These are phyloP conservation scores for Isoetes engelmannii DNA, from an alignment of 83 land plant genomes.

Conservation along the genomic window DNA sequence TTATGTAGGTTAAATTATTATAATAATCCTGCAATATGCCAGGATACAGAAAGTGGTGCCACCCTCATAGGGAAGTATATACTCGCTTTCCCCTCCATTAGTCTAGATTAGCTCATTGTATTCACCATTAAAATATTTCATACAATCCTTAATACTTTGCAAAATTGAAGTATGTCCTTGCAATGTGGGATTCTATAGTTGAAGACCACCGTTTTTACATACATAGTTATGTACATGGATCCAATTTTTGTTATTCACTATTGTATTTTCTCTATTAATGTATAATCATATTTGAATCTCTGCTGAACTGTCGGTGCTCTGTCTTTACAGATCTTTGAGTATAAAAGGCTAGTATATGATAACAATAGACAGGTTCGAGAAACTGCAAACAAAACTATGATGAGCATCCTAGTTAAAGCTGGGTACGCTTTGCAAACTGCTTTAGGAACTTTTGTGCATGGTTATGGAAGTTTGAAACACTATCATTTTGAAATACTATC, in stretches of 20 bases:
- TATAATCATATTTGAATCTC: not conserved
- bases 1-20: too few species aligned
- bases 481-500: too few species aligned
- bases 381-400: conserved; percentile 76
- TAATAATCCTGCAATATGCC: not conserved
- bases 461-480: too few species aligned
- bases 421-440: conserved; percentile 40
- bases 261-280: not conserved
- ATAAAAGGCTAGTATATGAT: conserved; percentile 73
- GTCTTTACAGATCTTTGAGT: conserved; percentile 74
- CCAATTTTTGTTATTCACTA: conserved; percentile 1
- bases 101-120: too few species aligned
- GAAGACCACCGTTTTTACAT: too few species aligned
- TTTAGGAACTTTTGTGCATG: too few species aligned
- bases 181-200: not conserved
- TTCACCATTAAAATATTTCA: too few species aligned
- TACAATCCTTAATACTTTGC: too few species aligned
- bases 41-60: not conserved
- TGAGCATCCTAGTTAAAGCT: conserved; percentile 47
- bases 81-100: not conserved
- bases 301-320: not conserved
- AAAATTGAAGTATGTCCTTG: not conserved
- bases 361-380: conserved; percentile 79
- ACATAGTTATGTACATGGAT: not conserved
- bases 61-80: not conserved